Percentiles rank a stretch among this genome's conserved stretches.
These are phyloP conservation scores for Erodium trifolium DNA, from an alignment of 441 rosid species.

Conservation along the genomic window DNA sequence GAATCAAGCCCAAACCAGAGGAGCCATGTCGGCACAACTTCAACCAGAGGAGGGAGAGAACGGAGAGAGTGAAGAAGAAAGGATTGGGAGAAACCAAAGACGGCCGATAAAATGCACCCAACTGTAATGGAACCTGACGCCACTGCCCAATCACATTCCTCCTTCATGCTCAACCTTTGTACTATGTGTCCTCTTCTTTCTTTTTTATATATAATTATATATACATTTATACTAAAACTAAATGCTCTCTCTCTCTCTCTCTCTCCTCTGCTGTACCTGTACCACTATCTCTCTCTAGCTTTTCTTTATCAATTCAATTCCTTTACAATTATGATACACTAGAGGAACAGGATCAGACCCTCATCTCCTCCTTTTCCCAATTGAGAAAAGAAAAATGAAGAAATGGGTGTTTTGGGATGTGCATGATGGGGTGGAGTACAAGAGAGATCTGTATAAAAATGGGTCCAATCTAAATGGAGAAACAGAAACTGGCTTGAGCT, in stretches of 20 bases:
- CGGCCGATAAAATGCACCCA: constrained; percentile 24
- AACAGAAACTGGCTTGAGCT: neutral
- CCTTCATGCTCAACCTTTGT: constrained; percentile 30
- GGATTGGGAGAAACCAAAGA: constrained; percentile 17
- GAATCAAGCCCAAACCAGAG: constrained; percentile 47
- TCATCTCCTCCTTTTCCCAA: neutral
- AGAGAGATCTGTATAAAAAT: constrained; percentile 4
- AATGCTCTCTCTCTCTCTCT: neutral
- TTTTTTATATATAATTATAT: too few species aligned
- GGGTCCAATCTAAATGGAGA: neutral
- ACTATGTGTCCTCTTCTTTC: neutral
- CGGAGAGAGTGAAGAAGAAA: constrained; percentile 14
- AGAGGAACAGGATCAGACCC: neutral
- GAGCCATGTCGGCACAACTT: constrained; percentile 61
- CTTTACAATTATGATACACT: neutral
- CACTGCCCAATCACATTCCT: constrained; percentile 41
- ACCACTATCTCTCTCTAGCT: neutral
- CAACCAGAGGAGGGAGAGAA: constrained; percentile 33
- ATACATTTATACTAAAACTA: neutral
- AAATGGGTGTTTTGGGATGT: constrained; percentile 6
- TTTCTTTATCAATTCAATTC: neutral
- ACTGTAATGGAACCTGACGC: constrained; percentile 40
- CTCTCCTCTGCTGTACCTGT: neutral
- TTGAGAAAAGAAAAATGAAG: neutral
- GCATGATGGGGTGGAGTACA: neutral